Evolutionary conservation across 2,329 filamentous ascomycete species (phyloP), one percentile per base, ranked within the genome.

Genomic region (Sporothrix curviconia): DNA sequence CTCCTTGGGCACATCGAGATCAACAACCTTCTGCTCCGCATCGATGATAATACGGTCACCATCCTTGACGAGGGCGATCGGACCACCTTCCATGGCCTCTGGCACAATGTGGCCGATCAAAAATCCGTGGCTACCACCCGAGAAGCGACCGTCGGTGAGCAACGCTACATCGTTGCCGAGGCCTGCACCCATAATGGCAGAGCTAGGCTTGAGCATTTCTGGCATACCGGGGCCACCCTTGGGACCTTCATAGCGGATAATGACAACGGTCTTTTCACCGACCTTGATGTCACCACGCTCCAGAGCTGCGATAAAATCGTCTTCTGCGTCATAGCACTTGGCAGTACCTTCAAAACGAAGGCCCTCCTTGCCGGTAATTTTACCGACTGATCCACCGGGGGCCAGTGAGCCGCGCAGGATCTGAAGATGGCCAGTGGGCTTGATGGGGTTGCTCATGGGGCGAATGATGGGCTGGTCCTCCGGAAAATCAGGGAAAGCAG

Each of bases 281-380:
- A 87, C 86, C 64, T 90, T 90, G 66, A 96, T 90, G 64, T 86
- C 78, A 56, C 90, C 89, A 44, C 80, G 77, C 72, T 88, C 87
- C 14, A 96, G 79, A 0, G 90, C 89, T 28, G 80, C 75, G 68
- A 95, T 89, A 65, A 96, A 87, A 66, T 86, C 81, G 64, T 85
- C 80, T 73, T 96, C 92, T 63, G 90, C 89, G 72, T 96, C 80
- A 70, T 91, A 96, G 62, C 91, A 89, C 42, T 84, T 81, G 4
- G 92, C 91, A 68, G 85, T 89, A 59, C 91, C 91, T 12, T 79
- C 84, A 72, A 96, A 96, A 11, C 76, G 78, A 15, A 90, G 80
- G n/a, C 92, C 91, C 72, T 96, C 91, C 75, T 96, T 96, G 51
- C 91, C 91, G 0, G 91, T 96, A 71, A 96, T 96, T 74, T 96